Conservation (phyloP, 208 protist species). For the Leishmania lainsoni region DNA sequence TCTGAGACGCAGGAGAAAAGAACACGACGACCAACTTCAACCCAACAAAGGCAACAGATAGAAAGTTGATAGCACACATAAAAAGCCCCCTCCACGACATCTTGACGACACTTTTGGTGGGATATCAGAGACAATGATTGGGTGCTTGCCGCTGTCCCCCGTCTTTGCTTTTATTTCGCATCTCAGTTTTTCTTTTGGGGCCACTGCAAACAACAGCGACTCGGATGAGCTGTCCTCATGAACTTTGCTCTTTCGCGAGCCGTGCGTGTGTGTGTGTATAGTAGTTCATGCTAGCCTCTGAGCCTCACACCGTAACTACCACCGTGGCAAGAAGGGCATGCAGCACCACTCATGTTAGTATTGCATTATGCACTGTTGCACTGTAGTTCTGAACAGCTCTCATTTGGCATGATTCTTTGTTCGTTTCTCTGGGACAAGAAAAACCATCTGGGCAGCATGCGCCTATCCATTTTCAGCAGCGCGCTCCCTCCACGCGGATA, state of each 20-base stretch:
- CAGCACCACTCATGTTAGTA: neutral
- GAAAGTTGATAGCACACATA: neutral
- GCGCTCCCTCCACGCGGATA: too few relatives aligned
- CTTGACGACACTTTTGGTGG: neutral
- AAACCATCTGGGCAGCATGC: neutral
- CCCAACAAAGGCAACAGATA: neutral
- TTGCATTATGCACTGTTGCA: neutral
- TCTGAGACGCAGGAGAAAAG: neutral
- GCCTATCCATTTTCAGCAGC: neutral
- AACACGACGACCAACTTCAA: neutral
- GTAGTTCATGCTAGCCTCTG: neutral
- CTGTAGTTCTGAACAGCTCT: neutral
- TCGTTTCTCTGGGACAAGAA: neutral
- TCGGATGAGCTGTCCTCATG: neutral
- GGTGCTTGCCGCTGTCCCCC: neutral
- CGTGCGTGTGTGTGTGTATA: neutral
- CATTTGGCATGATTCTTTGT: neutral
- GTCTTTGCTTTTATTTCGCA: neutral
- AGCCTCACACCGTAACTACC: neutral
- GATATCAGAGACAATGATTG: neutral
- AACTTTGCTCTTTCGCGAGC: neutral
- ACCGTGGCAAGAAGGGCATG: neutral
- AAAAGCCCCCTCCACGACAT: neutral
- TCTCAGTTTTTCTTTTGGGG: neutral
- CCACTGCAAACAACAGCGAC: neutral